Evolutionary conservation across 106 monocot genomes (phyloP).

Genomic region (Apostasia ramifera): DNA sequence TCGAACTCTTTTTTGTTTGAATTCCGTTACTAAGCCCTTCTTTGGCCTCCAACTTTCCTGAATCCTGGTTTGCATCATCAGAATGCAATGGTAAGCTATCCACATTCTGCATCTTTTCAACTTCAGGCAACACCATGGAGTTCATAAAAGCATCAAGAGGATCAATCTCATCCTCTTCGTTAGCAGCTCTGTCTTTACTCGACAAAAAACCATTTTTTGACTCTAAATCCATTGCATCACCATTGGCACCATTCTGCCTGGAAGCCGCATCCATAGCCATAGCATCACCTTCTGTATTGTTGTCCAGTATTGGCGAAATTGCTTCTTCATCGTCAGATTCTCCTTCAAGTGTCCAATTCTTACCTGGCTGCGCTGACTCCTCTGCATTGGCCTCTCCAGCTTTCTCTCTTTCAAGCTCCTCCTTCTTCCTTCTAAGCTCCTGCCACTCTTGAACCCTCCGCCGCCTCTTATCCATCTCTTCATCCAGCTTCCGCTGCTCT

Average conservation of each 20-base stretch:
- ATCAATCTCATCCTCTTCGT: conserved; percentile 72
- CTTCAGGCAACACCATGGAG: conserved; percentile 71
- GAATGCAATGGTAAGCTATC: conserved; percentile 9
- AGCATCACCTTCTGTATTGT: conserved; percentile 15
- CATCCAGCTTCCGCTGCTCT: conserved; percentile 82
- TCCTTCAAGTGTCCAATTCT: conserved; percentile 93
- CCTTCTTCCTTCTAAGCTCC: conserved; percentile 62
- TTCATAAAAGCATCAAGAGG: conserved; percentile 99
- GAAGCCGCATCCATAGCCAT: conserved; percentile 21
- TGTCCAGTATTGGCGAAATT: neutral
- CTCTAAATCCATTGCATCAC: conserved; percentile 14
- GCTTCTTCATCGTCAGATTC: conserved; percentile 93
- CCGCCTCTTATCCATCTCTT: conserved; percentile 88
- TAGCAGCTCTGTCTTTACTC: conserved; percentile 1
- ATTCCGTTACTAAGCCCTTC: conserved; percentile 45
- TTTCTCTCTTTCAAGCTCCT: conserved; percentile 40
- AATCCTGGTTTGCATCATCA: conserved; percentile 14
- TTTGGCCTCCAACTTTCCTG: conserved; percentile 9
- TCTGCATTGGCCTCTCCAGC: conserved; percentile 16
- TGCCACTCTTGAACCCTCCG: conserved; percentile 90
- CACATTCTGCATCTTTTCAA: conserved; percentile 35
- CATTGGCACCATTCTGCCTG: conserved; percentile 15
- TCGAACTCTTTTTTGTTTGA: conserved; percentile 29
- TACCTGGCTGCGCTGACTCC: conserved; percentile 33
- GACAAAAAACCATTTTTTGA: conserved; percentile 3